Conservation (phyloP, 805 yeast species). For the Saturnispora kantuleensis region DNA sequence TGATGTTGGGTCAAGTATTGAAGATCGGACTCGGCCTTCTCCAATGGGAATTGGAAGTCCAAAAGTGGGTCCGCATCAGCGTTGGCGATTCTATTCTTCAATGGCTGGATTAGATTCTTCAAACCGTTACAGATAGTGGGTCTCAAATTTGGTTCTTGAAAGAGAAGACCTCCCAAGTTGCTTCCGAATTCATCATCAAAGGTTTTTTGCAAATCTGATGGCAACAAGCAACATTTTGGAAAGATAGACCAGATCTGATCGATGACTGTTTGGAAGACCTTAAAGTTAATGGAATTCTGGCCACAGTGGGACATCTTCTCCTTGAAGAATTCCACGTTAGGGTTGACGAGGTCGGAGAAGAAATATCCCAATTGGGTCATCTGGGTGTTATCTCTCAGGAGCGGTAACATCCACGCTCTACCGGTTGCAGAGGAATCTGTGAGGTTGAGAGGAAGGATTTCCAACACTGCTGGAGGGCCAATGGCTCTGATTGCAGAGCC, state of each 20-base stretch:
- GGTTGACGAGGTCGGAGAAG: constrained; percentile 50
- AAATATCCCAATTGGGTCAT: constrained; percentile 61
- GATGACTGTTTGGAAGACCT: constrained; percentile 73
- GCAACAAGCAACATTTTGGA: constrained; percentile 83
- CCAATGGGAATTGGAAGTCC: constrained; percentile 51
- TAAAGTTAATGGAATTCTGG: constrained; percentile 56
- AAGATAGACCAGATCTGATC: constrained; percentile 90
- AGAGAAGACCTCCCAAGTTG: constrained; percentile 59
- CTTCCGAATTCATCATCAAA: constrained; percentile 76
- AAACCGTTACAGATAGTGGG: constrained; percentile 77
- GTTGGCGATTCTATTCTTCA: constrained; percentile 29
- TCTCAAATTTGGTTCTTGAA: constrained; percentile 66
- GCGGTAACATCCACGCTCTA: constrained; percentile 90
- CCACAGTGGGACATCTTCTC: constrained; percentile 33
- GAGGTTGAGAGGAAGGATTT: constrained; percentile 71
- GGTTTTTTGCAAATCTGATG: constrained; percentile 54
- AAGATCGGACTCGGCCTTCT: constrained; percentile 45
- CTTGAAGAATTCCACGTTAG: constrained; percentile 49
- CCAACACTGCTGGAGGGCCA: constrained; percentile 80
- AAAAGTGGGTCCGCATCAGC: constrained; percentile 51
- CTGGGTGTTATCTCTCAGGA: constrained; percentile 77
- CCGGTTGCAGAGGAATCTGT: constrained; percentile 56
- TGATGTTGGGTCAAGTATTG: constrained; percentile 49
- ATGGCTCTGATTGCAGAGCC: constrained; percentile 67
- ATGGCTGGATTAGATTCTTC: constrained; percentile 64